phyloP scores from a whole-genome alignment of 352 stramenopile genomes.

The Globisporangium recalcitrans region DNA sequence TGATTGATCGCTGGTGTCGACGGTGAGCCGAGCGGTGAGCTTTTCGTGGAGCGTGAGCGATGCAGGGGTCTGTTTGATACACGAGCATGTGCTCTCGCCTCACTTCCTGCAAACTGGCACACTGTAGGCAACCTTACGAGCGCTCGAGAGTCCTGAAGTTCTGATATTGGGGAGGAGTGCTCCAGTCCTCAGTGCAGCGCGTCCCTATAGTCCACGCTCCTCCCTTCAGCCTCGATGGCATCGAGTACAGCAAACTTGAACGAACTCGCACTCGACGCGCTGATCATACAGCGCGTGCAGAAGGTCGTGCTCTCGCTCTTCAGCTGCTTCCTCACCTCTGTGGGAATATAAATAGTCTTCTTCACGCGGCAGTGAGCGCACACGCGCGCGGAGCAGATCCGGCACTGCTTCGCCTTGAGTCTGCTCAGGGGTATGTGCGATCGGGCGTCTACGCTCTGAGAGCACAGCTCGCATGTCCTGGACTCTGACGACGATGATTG shows the following conservation, averaged over 20 bases:
- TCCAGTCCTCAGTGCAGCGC: background rate
- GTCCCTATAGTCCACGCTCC: background rate
- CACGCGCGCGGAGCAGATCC: constrained; percentile 15
- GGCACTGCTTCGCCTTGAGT: constrained; percentile 1
- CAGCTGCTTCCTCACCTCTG: constrained; percentile 21
- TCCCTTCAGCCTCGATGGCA: background rate
- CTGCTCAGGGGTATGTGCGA: background rate
- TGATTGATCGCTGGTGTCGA: no score
- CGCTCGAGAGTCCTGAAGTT: background rate
- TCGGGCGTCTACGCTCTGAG: background rate
- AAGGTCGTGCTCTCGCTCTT: constrained; percentile 19
- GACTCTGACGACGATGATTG: background rate
- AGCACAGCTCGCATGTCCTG: background rate
- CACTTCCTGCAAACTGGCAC: no score
- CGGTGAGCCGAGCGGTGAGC: no score
- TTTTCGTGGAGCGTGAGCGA: no score
- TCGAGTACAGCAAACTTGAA: constrained; percentile 15
- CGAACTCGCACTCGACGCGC: background rate
- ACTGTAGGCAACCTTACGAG: background rate
- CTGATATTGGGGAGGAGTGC: no score
- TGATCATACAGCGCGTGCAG: constrained; percentile 29
- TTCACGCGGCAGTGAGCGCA: constrained; percentile 20
- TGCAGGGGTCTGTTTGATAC: no score
- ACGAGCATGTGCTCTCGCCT: no score
- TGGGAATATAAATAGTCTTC: constrained; percentile 19